phyloP scores from a whole-genome alignment of 352 stramenopile genomes.

The Pythium oligandrum region DNA sequence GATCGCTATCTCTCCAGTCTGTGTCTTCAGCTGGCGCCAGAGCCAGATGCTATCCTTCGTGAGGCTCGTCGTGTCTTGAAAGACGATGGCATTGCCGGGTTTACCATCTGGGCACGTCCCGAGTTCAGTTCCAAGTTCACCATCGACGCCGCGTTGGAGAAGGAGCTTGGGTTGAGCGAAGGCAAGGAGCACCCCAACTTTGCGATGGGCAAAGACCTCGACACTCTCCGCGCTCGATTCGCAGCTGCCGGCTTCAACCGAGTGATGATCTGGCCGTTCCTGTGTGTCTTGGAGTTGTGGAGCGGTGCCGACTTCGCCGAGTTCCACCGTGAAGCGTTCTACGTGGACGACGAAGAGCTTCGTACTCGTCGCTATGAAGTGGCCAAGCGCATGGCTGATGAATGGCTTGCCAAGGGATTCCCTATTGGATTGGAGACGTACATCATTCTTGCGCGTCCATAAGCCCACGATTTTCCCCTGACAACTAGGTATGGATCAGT shows the following conservation, averaged over 20 bases:
- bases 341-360: slow-evolving; percentile 27
- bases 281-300: slow-evolving; percentile 45
- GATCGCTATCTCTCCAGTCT: slow-evolving; percentile 50
- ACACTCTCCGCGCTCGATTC: slow-evolving; percentile 27
- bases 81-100: slow-evolving; percentile 32
- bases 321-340: slow-evolving; percentile 24
- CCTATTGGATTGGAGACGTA: slow-evolving; percentile 56
- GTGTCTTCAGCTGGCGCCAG: slow-evolving; percentile 41
- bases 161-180: slow-evolving; percentile 29
- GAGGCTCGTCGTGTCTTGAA: slow-evolving; percentile 39
- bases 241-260: slow-evolving; percentile 23
- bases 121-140: slow-evolving; percentile 40
- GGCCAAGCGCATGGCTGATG: slow-evolving; percentile 33
- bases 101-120: slow-evolving; percentile 51
- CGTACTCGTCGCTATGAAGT: slow-evolving; percentile 20
- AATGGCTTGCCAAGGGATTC: slow-evolving; percentile 41
- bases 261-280: slow-evolving; percentile 45
- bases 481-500: too few relatives aligned
- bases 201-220: slow-evolving; percentile 36
- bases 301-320: slow-evolving; percentile 36
- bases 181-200: slow-evolving; percentile 37
- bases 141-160: slow-evolving; percentile 17
- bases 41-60: slow-evolving; percentile 40
- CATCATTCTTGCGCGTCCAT: slow-evolving; percentile 30
- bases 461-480: too few relatives aligned